Conservation (phyloP, 495 filamentous ascomycete genomes). For the Trichoderma parareesei region DNA sequence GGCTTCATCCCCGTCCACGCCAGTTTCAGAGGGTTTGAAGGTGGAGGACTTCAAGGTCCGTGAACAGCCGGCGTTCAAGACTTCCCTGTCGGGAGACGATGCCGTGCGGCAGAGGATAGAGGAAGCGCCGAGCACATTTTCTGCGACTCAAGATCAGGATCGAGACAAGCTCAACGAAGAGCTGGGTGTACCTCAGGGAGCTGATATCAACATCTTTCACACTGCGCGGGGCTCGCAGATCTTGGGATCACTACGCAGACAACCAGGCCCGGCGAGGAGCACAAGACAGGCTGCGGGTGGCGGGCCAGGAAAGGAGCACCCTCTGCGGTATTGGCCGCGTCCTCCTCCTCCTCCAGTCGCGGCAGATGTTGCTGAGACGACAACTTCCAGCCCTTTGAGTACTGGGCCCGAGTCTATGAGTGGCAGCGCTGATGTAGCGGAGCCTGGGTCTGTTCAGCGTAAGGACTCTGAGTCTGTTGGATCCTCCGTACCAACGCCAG, state of each 20-base stretch:
- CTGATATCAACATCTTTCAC: slow-evolving; percentile 32
- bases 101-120: neutral
- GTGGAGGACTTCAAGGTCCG: neutral
- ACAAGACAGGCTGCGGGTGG: neutral
- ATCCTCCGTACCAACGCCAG: too few relatives aligned
- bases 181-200: slow-evolving; percentile 7
- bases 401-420: neutral
- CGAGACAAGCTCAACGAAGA: neutral
- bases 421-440: neutral
- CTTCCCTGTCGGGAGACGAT: neutral
- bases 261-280: neutral
- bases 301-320: slow-evolving; percentile 3
- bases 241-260: slow-evolving; percentile 19
- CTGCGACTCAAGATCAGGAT: neutral
- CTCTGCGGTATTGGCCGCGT: slow-evolving; percentile 7
- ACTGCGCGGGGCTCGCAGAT: slow-evolving; percentile 27
- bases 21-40: neutral
- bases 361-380: neutral
- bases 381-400: neutral
- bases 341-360: neutral
- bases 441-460: neutral
- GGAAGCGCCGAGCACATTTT: neutral
- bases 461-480: neutral
- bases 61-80: neutral
- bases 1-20: neutral